Conservation (phyloP, 805 yeast genomes). For the Jamesozyma rosinii region DNA sequence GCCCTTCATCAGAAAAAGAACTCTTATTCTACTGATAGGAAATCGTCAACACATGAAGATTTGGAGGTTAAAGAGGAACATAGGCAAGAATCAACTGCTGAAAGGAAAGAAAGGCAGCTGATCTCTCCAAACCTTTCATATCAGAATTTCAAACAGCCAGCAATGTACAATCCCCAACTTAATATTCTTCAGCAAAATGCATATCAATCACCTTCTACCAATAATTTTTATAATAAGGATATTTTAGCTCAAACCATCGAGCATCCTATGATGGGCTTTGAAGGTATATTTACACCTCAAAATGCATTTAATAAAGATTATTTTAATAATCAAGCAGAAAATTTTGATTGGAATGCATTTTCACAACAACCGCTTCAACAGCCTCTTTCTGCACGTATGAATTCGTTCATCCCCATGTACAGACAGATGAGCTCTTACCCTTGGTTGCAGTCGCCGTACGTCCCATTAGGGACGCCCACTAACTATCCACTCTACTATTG, state of each 20-base stretch:
- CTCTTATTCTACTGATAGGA: background rate
- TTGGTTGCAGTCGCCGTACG: slow-evolving; percentile 8
- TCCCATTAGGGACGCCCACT: background rate
- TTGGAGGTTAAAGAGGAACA: background rate
- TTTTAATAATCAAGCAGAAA: slow-evolving; percentile 3
- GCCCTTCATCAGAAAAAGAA: background rate
- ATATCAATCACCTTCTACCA: background rate
- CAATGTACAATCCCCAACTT: background rate
- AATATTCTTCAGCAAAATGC: slow-evolving; percentile 1
- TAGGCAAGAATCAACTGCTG: background rate
- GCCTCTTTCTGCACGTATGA: slow-evolving; percentile 1
- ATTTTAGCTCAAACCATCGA: slow-evolving; percentile 9
- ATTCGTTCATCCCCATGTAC: slow-evolving; percentile 6
- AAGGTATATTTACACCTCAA: slow-evolving; percentile 8
- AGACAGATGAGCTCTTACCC: slow-evolving; percentile 2
- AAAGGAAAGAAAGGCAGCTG: background rate
- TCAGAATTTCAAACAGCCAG: background rate
- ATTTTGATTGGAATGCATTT: slow-evolving; percentile 5
- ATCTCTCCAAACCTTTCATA: background rate
- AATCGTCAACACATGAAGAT: background rate
- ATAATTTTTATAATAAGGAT: slow-evolving; percentile 5
- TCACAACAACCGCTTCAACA: slow-evolving; percentile 4
- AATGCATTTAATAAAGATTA: slow-evolving; percentile 1
- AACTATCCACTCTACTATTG: slow-evolving; percentile 1
- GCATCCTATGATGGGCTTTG: slow-evolving; percentile 8